Conservation (phyloP, 2,329 filamentous ascomycete species). For the Aspergillus terreus region DNA sequence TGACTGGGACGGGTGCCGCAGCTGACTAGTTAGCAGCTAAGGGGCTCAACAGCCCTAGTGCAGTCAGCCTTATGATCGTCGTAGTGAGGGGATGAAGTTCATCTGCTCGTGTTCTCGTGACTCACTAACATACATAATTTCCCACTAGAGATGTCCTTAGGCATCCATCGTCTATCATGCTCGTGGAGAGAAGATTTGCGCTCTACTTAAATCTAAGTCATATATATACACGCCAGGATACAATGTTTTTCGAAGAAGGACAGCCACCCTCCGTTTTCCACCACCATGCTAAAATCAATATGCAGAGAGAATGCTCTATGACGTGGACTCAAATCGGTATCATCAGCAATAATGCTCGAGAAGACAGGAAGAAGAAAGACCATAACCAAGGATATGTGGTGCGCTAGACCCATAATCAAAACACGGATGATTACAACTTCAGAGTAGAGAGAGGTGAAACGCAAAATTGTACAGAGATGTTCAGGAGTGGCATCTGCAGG, state of each 20-base stretch:
- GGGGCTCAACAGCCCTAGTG: slow-evolving; percentile 2
- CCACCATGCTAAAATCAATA: not conserved
- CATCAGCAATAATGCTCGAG: slow-evolving; percentile 1
- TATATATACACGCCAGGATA: not conserved
- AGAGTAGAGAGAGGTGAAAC: not conserved
- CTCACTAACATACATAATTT: not conserved
- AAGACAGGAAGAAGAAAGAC: slow-evolving; percentile 1
- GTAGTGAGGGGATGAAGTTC: not conserved
- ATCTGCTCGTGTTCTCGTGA: not conserved
- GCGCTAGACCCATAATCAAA: not conserved
- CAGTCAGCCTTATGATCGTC: slow-evolving; percentile 9
- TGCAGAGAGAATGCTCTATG: slow-evolving; percentile 12
- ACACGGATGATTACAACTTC: not conserved
- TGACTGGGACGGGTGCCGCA: slow-evolving; percentile 11
- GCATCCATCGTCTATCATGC: not conserved
- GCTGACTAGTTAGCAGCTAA: slow-evolving; percentile 10
- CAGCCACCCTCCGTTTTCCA: slow-evolving; percentile 4
- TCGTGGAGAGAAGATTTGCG: not conserved
- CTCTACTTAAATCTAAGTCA: not conserved
- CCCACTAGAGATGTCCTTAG: not conserved
- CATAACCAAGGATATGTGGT: not conserved
- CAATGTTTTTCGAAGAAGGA: slow-evolving; percentile 6
- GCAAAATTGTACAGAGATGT: not conserved
- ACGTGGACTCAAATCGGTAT: slow-evolving; percentile 5
- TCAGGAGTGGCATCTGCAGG: not conserved